A percentile compares a stretch with the other conserved stretches of the same genome.
Evolutionary conservation across 164 flowering plant species (phyloP).

Genomic region (Magnolia sinica): DNA sequence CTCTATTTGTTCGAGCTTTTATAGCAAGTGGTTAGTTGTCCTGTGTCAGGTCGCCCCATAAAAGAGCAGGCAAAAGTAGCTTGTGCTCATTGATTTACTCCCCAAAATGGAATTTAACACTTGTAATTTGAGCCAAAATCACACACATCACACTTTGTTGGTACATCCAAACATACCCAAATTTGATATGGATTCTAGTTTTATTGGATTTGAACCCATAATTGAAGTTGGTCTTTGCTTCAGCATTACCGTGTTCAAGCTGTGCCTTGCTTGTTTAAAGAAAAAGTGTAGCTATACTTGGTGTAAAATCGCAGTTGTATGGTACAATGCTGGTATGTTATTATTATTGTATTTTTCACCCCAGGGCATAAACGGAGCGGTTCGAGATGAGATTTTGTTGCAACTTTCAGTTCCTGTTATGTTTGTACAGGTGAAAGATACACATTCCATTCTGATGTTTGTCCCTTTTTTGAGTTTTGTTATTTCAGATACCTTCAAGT

Average conservation of each 20-base stretch:
- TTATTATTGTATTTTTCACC: not conserved
- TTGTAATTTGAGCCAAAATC: not conserved
- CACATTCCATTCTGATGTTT: not conserved
- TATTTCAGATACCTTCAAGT: not conserved
- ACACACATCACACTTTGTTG: not conserved
- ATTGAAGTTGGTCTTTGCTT: not conserved
- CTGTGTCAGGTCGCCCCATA: not conserved
- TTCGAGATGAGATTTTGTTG: slow-evolving; percentile 61
- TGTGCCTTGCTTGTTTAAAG: not conserved
- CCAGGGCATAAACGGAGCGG: slow-evolving; percentile 69
- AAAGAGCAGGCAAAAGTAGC: not conserved
- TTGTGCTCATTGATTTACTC: not conserved
- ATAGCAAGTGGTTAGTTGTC: too few relatives aligned
- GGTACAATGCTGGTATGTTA: not conserved
- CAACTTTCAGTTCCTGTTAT: slow-evolving; percentile 58
- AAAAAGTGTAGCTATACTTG: too few relatives aligned
- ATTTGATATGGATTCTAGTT: not conserved
- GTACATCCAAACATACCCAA: not conserved
- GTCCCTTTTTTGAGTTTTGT: not conserved
- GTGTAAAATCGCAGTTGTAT: not conserved
- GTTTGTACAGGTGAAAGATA: slow-evolving; percentile 73
- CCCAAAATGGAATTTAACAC: not conserved
- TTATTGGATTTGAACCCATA: not conserved
- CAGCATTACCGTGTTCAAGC: not conserved
- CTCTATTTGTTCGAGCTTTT: too few relatives aligned